Conservation (phyloP, 1,139 yeast genomes). For the Kodamaea derodonti region DNA sequence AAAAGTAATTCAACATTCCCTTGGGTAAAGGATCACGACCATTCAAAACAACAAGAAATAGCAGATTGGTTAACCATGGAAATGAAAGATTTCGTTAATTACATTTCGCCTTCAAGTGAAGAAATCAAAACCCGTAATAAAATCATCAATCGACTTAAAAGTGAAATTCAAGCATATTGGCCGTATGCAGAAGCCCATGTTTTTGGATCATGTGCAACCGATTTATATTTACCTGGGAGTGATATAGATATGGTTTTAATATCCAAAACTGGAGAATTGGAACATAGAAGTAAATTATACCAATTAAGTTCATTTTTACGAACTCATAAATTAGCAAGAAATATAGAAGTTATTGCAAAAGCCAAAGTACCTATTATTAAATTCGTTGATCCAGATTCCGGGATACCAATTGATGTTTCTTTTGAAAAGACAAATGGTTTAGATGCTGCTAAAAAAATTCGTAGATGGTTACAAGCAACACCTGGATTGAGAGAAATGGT, state of each 20-base stretch:
- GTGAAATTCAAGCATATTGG: conserved; percentile 64
- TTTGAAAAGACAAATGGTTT: conserved; percentile 87
- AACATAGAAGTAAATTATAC: conserved; percentile 63
- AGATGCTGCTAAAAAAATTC: conserved; percentile 76
- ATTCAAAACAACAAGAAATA: conserved; percentile 67
- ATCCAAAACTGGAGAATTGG: conserved; percentile 63
- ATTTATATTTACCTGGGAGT: conserved; percentile 88
- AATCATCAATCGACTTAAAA: conserved; percentile 60
- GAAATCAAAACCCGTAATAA: conserved; percentile 71
- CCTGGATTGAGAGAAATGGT: conserved; percentile 87
- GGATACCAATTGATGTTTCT: conserved; percentile 83
- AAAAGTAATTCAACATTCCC: conserved; percentile 48
- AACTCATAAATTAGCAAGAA: conserved; percentile 57
- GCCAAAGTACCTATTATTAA: conserved; percentile 97
- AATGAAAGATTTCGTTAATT: conserved; percentile 79
- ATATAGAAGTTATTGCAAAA: conserved; percentile 82
- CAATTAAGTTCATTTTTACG: conserved; percentile 72
- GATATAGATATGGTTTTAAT: conserved; percentile 93
- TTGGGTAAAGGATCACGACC: conserved; percentile 77
- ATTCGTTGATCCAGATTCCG: conserved; percentile 71
- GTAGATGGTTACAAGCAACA: conserved; percentile 67
- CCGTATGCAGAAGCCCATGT: conserved; percentile 78
- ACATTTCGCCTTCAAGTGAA: conserved; percentile 77
- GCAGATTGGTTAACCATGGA: conserved; percentile 89
- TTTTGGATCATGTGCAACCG: conserved; percentile 96